phyloP scores from a whole-genome alignment of 2,329 filamentous ascomycete genomes.

The Fusarium poae region DNA sequence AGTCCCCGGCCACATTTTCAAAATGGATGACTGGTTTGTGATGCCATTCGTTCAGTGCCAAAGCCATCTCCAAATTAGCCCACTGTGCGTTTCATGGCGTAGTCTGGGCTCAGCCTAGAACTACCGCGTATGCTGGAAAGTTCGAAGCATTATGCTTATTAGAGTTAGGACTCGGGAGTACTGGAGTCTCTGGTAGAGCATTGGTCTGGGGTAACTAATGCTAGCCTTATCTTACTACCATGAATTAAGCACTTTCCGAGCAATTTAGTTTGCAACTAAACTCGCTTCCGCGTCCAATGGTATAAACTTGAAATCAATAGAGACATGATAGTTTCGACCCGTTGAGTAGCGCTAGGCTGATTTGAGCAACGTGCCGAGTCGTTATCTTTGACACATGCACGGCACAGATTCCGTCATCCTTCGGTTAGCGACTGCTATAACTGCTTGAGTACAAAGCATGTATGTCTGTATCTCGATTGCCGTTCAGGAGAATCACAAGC shows the following conservation, averaged over 20 bases:
- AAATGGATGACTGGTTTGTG: slow-evolving; percentile 1
- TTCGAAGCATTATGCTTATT: background rate
- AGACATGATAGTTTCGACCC: background rate
- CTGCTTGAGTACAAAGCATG: background rate
- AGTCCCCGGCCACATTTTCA: background rate
- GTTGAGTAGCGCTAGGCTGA: background rate
- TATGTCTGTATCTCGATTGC: background rate
- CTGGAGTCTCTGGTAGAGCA: background rate
- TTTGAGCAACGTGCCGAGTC: background rate
- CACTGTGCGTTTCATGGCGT: background rate
- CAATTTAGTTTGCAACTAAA: background rate
- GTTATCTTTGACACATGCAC: background rate
- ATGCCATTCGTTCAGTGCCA: background rate
- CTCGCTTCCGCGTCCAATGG: background rate
- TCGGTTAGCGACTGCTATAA: background rate
- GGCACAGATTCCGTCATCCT: background rate
- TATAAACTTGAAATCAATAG: accelerated
- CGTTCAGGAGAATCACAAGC: background rate
- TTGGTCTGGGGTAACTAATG: background rate
- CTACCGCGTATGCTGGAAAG: background rate
- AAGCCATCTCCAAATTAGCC: background rate
- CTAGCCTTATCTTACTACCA: slow-evolving; percentile 1
- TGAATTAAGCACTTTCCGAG: background rate
- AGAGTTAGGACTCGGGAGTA: slow-evolving; percentile 4
- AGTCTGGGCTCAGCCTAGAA: background rate